phyloP scores from a whole-genome alignment of 2,329 filamentous ascomycete genomes.

The Penicillium hesseltinei region DNA sequence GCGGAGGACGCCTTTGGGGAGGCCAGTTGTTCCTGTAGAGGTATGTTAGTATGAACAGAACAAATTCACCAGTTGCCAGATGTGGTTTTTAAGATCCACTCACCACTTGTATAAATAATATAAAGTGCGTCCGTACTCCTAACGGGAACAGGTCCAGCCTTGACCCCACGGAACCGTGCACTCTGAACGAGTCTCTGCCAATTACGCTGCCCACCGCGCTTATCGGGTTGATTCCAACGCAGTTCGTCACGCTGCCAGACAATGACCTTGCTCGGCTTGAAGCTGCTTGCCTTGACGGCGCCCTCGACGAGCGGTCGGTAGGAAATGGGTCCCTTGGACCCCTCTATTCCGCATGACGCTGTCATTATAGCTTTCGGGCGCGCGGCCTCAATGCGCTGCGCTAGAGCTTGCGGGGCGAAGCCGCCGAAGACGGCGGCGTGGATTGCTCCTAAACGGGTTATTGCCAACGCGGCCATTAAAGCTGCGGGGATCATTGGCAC shows the following conservation, averaged over 20 bases:
- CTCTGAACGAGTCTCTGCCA: conserved; percentile 77
- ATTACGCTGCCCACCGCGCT: conserved; percentile 66
- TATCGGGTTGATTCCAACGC: conserved; percentile 68
- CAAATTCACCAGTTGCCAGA: too few species aligned
- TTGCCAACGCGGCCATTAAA: conserved; percentile 80
- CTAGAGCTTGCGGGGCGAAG: conserved; percentile 76
- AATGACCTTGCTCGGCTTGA: conserved; percentile 71
- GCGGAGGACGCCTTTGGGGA: conserved; percentile 78
- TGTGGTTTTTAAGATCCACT: not conserved
- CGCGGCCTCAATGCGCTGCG: conserved; percentile 84
- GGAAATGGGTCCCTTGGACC: conserved; percentile 71
- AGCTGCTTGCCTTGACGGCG: conserved; percentile 63
- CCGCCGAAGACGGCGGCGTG: conserved; percentile 93
- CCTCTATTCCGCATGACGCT: conserved; percentile 89
- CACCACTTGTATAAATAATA: conserved; percentile 79
- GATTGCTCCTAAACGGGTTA: conserved; percentile 77
- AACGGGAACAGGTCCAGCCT: conserved; percentile 73
- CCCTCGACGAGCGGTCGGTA: conserved; percentile 76
- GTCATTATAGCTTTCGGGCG: conserved; percentile 75
- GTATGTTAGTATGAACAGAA: not conserved
- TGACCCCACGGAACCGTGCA: conserved; percentile 64
- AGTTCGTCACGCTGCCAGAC: conserved; percentile 82
- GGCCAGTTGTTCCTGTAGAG: conserved; percentile 66
- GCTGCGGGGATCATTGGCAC: conserved; percentile 96
- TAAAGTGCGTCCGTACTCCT: conserved; percentile 78